Percentiles rank a stretch among this genome's conserved stretches.
Evolutionary conservation across 2,329 filamentous ascomycete genomes (phyloP).

Genomic region (Cryphonectria nitschkei): DNA sequence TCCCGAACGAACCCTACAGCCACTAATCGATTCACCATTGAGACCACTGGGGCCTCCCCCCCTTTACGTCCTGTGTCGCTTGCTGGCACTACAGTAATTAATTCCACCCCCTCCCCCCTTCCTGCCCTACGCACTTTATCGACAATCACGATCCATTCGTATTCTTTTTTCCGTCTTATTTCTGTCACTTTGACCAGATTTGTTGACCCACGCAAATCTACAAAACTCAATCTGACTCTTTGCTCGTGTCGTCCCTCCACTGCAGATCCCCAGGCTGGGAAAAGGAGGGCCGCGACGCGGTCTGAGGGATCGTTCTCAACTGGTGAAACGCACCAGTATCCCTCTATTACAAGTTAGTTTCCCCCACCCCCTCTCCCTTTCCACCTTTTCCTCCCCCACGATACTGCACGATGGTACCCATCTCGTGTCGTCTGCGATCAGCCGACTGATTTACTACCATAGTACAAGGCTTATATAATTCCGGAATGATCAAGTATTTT

Average conservation of each 20-base stretch:
- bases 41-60: no score
- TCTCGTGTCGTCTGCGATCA: background rate
- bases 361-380: no score
- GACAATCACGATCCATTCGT: no score
- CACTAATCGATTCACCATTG: no score
- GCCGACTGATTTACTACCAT: background rate
- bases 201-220: background rate
- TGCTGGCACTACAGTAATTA: no score
- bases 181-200: background rate
- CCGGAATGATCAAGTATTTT: no score
- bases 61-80: no score
- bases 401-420: background rate
- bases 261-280: background rate
- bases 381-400: no score
- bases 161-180: background rate
- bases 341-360: background rate
- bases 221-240: background rate
- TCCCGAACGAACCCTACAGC: no score
- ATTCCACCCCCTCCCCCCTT: no score
- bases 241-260: background rate
- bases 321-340: conserved; percentile 2
- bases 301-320: background rate
- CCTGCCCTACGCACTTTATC: no score
- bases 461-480: background rate
- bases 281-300: background rate